Evolutionary conservation across 2,329 filamentous ascomycete genomes (phyloP).

Genomic region (Lecanosticta acicola): DNA sequence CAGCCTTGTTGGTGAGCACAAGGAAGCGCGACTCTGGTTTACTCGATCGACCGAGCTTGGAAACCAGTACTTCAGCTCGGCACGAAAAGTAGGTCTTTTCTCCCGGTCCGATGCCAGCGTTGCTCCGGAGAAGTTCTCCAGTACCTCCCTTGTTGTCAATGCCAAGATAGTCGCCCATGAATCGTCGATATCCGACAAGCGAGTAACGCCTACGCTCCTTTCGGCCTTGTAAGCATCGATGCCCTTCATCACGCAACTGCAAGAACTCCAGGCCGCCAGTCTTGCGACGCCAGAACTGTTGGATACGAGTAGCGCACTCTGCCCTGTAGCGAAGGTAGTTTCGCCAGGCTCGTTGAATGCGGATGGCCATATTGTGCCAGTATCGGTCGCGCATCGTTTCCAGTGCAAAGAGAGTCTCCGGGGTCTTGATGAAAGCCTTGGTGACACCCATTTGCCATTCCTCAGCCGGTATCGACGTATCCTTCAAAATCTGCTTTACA

Average conservation of each 20-base stretch:
- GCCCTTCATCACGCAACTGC: slow-evolving; percentile 80
- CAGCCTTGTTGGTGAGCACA: slow-evolving; percentile 71
- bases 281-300: slow-evolving; percentile 92
- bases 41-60: slow-evolving; percentile 93
- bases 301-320: slow-evolving; percentile 89
- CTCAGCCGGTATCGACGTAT: slow-evolving; percentile 89
- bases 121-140: slow-evolving; percentile 72
- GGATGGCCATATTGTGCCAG: slow-evolving; percentile 99
- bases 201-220: slow-evolving; percentile 92
- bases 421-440: slow-evolving; percentile 97
- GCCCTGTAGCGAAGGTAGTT: slow-evolving; percentile 89
- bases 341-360: slow-evolving; percentile 95
- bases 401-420: slow-evolving; percentile 90
- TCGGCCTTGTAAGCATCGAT: slow-evolving; percentile 70
- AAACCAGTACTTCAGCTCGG: slow-evolving; percentile 80
- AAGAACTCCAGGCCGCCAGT: slow-evolving; percentile 84
- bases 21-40: slow-evolving; percentile 83
- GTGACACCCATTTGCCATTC: slow-evolving; percentile 97
- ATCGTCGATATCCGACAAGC: slow-evolving; percentile 82
- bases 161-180: slow-evolving; percentile 91
- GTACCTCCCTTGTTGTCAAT: slow-evolving; percentile 74
- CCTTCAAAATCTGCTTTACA: slow-evolving; percentile 86
- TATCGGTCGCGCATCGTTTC: slow-evolving; percentile 97
- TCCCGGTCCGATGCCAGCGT: slow-evolving; percentile 60
- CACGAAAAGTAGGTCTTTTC: slow-evolving; percentile 85